phyloP scores from a whole-genome alignment of 129 eudicot species.

The Daucus carota region DH1_v3.0 NC_030387.2:13097501-13098000 shows the following conservation, averaged over 20 bases:
- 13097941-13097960: slow-evolving; percentile 40
- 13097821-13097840: slow-evolving; percentile 51
- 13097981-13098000: slow-evolving; percentile 36
- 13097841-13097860: slow-evolving; percentile 45
- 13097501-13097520: slow-evolving; percentile 30
- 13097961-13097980: slow-evolving; percentile 53
- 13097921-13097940: slow-evolving; percentile 61
- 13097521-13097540: slow-evolving; percentile 40
- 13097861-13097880: slow-evolving; percentile 38
- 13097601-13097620: slow-evolving; percentile 26
- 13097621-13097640: slow-evolving; percentile 19
- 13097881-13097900: slow-evolving; percentile 57
- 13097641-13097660: slow-evolving; percentile 16
- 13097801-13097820: slow-evolving; percentile 31
- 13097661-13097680: slow-evolving; percentile 37
- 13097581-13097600: slow-evolving; percentile 26
- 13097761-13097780: slow-evolving; percentile 45
- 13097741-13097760: slow-evolving; percentile 52
- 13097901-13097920: slow-evolving; percentile 50
- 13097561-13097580: slow-evolving; percentile 23
- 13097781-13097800: slow-evolving; percentile 35
- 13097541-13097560: slow-evolving; percentile 51
- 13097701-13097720: slow-evolving; percentile 31
- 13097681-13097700: slow-evolving; percentile 28
- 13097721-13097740: slow-evolving; percentile 34